Conservation (phyloP, 2,329 filamentous ascomycete genomes). For the Aureobasidium sp. region DNA sequence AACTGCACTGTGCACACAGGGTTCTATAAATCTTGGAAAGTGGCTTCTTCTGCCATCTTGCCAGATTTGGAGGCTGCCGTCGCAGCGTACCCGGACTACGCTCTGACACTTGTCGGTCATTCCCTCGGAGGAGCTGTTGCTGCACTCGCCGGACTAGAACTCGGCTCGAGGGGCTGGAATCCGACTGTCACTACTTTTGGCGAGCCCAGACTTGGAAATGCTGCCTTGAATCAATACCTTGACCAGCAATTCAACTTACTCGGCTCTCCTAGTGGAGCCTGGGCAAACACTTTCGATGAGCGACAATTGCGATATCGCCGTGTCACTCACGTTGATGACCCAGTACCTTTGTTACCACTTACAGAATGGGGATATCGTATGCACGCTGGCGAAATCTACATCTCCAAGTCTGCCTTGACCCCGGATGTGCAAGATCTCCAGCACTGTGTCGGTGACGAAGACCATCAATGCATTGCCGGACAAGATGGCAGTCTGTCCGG, state of each 20-base stretch:
- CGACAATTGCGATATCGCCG: slow-evolving; percentile 53
- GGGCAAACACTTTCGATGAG: slow-evolving; percentile 24
- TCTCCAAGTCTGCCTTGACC: slow-evolving; percentile 62
- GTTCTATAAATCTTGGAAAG: slow-evolving; percentile 78
- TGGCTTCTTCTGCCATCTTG: slow-evolving; percentile 63
- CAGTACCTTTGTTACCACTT: slow-evolving; percentile 79
- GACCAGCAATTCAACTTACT: slow-evolving; percentile 42
- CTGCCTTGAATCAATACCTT: slow-evolving; percentile 46
- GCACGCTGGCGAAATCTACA: slow-evolving; percentile 84
- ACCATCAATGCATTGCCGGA: slow-evolving; percentile 63
- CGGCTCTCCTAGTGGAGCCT: neutral
- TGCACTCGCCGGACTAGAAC: slow-evolving; percentile 75
- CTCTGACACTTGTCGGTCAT: slow-evolving; percentile 76
- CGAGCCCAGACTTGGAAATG: slow-evolving; percentile 62
- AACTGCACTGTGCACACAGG: slow-evolving; percentile 93
- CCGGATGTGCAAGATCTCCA: slow-evolving; percentile 62
- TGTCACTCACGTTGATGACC: slow-evolving; percentile 80
- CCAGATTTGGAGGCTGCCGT: slow-evolving; percentile 56
- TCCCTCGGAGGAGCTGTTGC: slow-evolving; percentile 90
- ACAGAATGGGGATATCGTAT: slow-evolving; percentile 80
- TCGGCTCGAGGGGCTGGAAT: slow-evolving; percentile 67
- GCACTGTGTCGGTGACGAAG: slow-evolving; percentile 64
- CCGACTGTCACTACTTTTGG: slow-evolving; percentile 85
- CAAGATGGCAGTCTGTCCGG: slow-evolving; percentile 35
- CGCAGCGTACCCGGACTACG: slow-evolving; percentile 59